These are phyloP conservation scores for Circinella umbellata DNA, from an alignment of 371 early-diverging fungal species.

Conservation along the genomic window DNA sequence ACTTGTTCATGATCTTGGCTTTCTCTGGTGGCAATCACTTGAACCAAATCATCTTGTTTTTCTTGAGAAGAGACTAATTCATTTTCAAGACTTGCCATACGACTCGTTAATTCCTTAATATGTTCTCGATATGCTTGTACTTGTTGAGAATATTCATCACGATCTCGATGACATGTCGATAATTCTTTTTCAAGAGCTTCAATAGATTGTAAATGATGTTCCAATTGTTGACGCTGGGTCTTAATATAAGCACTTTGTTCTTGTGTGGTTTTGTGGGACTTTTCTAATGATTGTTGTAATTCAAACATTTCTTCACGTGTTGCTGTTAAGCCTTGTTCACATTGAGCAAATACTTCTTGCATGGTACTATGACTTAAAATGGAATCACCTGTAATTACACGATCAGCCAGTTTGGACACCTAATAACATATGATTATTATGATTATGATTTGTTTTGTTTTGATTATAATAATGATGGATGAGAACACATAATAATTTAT, in stretches of 20 bases:
- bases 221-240: not conserved
- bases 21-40: not conserved
- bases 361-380: conserved; percentile 20
- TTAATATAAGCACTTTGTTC: not conserved
- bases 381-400: not conserved
- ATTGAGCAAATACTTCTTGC: conserved; percentile 39
- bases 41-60: conserved; percentile 6
- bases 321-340: conserved; percentile 36
- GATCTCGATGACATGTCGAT: not conserved
- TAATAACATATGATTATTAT: not conserved
- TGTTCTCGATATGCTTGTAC: conserved; percentile 1
- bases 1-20: not conserved
- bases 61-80: not conserved
- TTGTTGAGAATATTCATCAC: conserved; percentile 9
- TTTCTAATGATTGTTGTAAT: not conserved
- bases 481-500: no score
- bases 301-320: conserved; percentile 19
- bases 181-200: not conserved
- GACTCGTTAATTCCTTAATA: conserved; percentile 3
- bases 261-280: not conserved
- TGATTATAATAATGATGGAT: no score
- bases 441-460: no score
- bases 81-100: conserved; percentile 17
- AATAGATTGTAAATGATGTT: not conserved
- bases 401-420: conserved; percentile 3